Evolutionary conservation across 1,284 basidiomycete genomes (phyloP).

Genomic region (Vanrija pseudolonga): DNA sequence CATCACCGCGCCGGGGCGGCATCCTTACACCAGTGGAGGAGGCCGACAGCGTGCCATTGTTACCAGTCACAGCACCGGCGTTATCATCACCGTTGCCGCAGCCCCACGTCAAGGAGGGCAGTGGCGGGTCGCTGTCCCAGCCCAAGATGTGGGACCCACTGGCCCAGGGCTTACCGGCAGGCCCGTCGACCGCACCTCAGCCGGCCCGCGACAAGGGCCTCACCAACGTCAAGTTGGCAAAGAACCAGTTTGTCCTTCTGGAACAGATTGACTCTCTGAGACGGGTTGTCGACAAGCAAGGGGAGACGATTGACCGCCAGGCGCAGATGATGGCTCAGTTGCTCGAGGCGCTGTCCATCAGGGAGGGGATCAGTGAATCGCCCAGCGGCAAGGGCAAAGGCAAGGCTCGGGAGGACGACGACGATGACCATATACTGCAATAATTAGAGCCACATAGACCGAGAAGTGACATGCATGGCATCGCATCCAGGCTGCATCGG

Average conservation of each 20-base stretch:
- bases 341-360: conserved; percentile 5
- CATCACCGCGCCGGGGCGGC: background rate
- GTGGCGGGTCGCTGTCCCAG: background rate
- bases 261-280: conserved; percentile 44
- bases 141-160: background rate
- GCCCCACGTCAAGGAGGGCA: no score
- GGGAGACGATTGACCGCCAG: conserved; percentile 16
- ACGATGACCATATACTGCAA: background rate
- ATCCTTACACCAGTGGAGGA: background rate
- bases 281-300: conserved; percentile 42
- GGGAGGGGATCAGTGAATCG: background rate
- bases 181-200: background rate
- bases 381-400: background rate
- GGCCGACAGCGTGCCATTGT: background rate
- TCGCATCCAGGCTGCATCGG: no score
- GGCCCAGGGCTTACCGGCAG: conserved; percentile 6
- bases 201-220: conserved; percentile 28
- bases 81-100: no score
- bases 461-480: background rate
- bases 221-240: conserved; percentile 48
- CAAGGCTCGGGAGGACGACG: background rate
- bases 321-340: conserved; percentile 1
- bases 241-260: conserved; percentile 47
- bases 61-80: background rate
- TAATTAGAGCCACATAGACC: background rate